Percentiles rank a stretch among this genome's conserved stretches.
Conservation (phyloP, 2,329 filamentous ascomycete genomes). For the Aspergillus piperis region DNA sequence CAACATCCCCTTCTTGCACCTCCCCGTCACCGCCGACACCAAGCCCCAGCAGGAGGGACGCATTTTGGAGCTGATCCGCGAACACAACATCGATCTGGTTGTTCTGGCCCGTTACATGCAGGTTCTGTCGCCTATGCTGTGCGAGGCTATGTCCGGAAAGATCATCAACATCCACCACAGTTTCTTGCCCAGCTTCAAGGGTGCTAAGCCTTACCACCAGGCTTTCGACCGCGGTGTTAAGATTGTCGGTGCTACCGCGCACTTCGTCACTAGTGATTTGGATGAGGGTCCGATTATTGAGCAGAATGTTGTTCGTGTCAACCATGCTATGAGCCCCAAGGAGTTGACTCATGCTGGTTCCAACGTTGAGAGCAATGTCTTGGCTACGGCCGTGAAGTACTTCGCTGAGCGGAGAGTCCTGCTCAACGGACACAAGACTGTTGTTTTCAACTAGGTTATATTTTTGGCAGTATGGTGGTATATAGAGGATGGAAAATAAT, state of each 20-base stretch:
- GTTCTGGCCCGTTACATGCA: conserved; percentile 88
- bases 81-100: conserved; percentile 73
- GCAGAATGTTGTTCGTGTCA: conserved; percentile 75
- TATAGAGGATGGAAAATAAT: not conserved
- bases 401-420: conserved; percentile 77
- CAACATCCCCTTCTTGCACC: conserved; percentile 76
- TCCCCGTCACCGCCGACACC: conserved; percentile 77
- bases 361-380: conserved; percentile 80
- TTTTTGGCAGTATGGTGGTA: not conserved
- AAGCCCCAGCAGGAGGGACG: conserved; percentile 71
- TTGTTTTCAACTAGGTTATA: conserved; percentile 63
- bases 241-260: conserved; percentile 82
- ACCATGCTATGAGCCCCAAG: conserved; percentile 74
- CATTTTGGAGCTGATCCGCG: conserved; percentile 68
- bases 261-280: conserved; percentile 82
- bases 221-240: conserved; percentile 84
- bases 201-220: conserved; percentile 85
- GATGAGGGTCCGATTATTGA: conserved; percentile 89
- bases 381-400: conserved; percentile 81
- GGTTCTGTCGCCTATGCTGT: conserved; percentile 73
- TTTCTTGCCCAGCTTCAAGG: conserved; percentile 85
- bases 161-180: conserved; percentile 94
- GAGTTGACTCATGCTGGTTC: conserved; percentile 77
- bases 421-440: conserved; percentile 76
- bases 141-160: conserved; percentile 75